Conservation (phyloP, 495 filamentous ascomycete species). For the Lasiosphaeriaceae sp. region DNA sequence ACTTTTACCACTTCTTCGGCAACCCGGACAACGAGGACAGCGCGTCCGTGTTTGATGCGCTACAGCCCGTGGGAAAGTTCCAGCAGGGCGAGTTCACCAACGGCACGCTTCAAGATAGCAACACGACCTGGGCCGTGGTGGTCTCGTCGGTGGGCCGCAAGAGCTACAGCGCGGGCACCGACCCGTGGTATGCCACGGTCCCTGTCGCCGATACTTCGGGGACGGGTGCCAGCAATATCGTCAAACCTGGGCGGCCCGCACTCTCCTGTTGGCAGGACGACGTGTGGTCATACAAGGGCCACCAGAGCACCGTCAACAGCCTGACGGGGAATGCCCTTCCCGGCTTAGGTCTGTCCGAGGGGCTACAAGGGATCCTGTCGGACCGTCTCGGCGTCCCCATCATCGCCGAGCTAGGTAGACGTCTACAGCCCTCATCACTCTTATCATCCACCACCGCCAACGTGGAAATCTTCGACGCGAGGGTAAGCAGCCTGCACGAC, state of each 20-base stretch:
- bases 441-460: conserved; percentile 23
- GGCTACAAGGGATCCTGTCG: conserved; percentile 13
- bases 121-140: conserved; percentile 27
- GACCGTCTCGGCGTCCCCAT: conserved; percentile 21
- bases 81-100: background rate
- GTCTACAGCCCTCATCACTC: conserved; percentile 26
- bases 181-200: conserved; percentile 33
- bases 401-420: conserved; percentile 20
- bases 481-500: conserved; percentile 21
- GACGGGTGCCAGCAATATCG: conserved; percentile 10
- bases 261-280: conserved; percentile 36
- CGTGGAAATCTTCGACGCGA: conserved; percentile 26
- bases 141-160: conserved; percentile 28
- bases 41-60: conserved; percentile 15
- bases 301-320: conserved; percentile 14
- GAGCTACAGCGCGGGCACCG: conserved; percentile 26
- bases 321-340: conserved; percentile 15
- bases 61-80: conserved; percentile 12
- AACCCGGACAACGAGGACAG: background rate
- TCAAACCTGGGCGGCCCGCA: conserved; percentile 20
- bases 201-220: background rate
- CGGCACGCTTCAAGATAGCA: conserved; percentile 13
- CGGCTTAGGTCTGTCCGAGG: conserved; percentile 14
- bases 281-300: conserved; percentile 25
- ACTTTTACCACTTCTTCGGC: conserved; percentile 11